Evolutionary conservation across 1,139 yeast species (phyloP), one percentile per base, ranked within the genome.

Genomic region (Hansenula anomala): DNA sequence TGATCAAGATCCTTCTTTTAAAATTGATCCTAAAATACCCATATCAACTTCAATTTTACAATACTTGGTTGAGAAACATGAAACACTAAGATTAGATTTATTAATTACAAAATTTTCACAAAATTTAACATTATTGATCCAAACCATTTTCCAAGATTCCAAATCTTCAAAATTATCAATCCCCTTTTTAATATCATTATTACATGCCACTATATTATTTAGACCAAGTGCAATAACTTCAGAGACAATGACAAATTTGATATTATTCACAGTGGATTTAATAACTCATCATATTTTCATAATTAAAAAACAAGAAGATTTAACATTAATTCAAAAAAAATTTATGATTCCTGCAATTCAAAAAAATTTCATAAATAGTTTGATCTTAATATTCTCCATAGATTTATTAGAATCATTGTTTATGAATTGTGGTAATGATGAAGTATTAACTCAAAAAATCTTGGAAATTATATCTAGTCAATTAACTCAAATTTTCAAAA

Each of bases 21-120:
- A 42, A 12, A 57, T 75, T 3, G 36, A 43, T 1, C 34, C 45
- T n/a, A 45, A 46, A 6, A 57, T 53, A 17, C 56, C 68, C 5
- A 44, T 64, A 9, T 59, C 65, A 6, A 51, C 52, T 10, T 37
- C 39, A 22, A 15, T 53, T 4, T 14, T 41, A 0, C 36, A 32
- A 9, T 50, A 28, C 18, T 40, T 52, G 6, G 9, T 20, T 6
- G 9, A 20, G 23, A 6, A 20, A 20, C 6, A 20, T 7, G 23
- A 20, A 7, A 9, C 9, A 20, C 9, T 20, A 20, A 20, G 23
- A 20, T 20, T 20, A 20, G 23, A 20, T 20, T 6, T 7, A 20
- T 9, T 20, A 7, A 20, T 20, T 20, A 7, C 23, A 20, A 20
- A 9, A 20, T 20, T 20, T 20, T n/a, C n/a, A n/a, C n/a, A n/a